Evolutionary conservation across 768 basidiomycete genomes (phyloP).

Genomic region (Tricholomella constricta): DNA sequence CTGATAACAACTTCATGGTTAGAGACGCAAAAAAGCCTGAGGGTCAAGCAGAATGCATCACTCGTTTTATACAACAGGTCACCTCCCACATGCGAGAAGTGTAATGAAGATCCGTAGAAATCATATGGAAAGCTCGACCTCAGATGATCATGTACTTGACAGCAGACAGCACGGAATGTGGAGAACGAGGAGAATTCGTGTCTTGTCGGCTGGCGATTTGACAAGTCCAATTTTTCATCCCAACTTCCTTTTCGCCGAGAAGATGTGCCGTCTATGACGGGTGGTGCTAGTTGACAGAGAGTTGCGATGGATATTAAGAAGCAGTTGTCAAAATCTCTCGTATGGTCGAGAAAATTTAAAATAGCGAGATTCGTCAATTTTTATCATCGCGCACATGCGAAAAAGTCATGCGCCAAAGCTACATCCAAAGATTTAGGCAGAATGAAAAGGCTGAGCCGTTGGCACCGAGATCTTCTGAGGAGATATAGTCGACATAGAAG

Average conservation of each 20-base stretch:
- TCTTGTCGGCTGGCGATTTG: no score
- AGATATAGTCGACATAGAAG: background rate
- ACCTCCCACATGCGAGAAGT: background rate
- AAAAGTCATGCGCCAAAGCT: constrained; percentile 1
- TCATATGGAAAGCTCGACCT: constrained; percentile 5
- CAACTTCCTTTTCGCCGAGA: background rate
- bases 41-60: background rate
- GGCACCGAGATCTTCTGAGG: background rate
- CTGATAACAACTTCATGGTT: constrained; percentile 20
- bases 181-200: background rate
- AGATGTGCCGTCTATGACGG: background rate
- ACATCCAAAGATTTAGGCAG: background rate
- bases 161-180: background rate
- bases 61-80: constrained; percentile 8
- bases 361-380: background rate
- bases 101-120: background rate
- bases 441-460: background rate
- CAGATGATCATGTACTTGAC: constrained; percentile 4
- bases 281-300: background rate
- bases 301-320: constrained; percentile 1
- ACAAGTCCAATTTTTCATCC: no score
- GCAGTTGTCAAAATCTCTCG: background rate
- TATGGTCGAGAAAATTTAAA: background rate
- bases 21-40: background rate
- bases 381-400: constrained; percentile 6